Base-by-base conservation (phyloP, 768 basidiomycete genomes). In the Serendipita vermifera region DNA sequence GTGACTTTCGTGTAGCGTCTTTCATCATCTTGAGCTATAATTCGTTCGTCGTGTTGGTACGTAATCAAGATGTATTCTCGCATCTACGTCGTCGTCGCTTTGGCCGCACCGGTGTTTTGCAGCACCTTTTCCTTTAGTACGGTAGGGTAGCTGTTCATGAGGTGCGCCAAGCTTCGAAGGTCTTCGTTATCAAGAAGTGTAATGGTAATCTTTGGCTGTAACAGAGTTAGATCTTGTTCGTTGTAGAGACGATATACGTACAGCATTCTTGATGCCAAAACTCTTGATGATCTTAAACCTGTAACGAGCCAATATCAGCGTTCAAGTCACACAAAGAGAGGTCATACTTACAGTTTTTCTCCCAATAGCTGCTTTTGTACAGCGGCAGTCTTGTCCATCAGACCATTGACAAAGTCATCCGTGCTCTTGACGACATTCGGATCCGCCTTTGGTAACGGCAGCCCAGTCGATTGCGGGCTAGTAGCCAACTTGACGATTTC, bases 141-240 rank as follows among this genome's bases (percentile, higher is more conserved):
- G 5, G 78, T 70, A 9, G 87, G 85, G 67, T 87, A 91, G 65
- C 86, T 86, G 67, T 89, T 86, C 82, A 88, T 82, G 38, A 93
- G 75, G 66, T 89, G 87, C 4, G 87, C 84, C 43, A 93, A 76
- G 3, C 87, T 74, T 38, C 84, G 79, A 22, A 93, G 75, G 64
- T 94, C 90, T 58, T 92, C 91, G 62, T 83, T 76, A 63, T 93
- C 88, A 59, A 94, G 71, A 6, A 92, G 75, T 3, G 77, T 71
- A 62, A 96, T 87, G 1, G 90, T 92, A 59, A 89, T 71, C 66
- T 91, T 91, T 51, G 88, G 86, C 81, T 87, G 62, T 14, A 33
- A 60, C 54, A 43, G 55, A 20, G 20, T 56, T 13, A 20, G 55
- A 31, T 33, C 7, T 33, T 15, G 57, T 14, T 13, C 51, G 54